A percentile compares a stretch with the other conserved stretches of the same genome.
These are phyloP conservation scores for Aspergillus costaricaensis DNA, from an alignment of 2,329 filamentous ascomycete species.

Conservation along the genomic window DNA sequence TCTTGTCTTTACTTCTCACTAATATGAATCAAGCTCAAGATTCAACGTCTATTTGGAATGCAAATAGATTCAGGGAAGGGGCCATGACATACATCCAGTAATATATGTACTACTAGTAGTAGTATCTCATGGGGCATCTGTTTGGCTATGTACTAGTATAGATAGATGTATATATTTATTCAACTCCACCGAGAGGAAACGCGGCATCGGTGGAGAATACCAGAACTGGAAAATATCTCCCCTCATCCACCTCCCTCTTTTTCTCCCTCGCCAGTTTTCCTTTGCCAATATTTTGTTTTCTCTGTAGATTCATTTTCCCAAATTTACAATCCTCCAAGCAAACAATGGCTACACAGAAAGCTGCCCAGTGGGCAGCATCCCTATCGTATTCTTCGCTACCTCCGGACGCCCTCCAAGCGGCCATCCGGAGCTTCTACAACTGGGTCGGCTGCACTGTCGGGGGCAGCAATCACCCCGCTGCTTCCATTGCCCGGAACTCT, in stretches of 20 bases:
- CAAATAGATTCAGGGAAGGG: too few species aligned
- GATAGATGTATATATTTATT: not conserved
- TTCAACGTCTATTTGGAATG: too few species aligned
- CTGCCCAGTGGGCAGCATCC: conserved; percentile 49
- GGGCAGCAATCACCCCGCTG: conserved; percentile 52
- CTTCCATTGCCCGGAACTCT: conserved; percentile 39
- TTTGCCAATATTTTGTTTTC: not conserved
- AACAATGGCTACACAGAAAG: conserved; percentile 1
- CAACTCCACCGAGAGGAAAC: not conserved
- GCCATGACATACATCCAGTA: too few species aligned
- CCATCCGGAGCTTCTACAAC: conserved; percentile 55
- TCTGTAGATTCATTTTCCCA: not conserved
- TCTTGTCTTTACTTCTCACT: too few species aligned
- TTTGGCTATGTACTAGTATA: not conserved
- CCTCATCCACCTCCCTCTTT: not conserved
- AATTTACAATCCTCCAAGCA: not conserved
- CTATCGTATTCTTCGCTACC: conserved; percentile 48
- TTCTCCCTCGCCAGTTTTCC: too few species aligned
- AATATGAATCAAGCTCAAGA: too few species aligned
- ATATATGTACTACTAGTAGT: not conserved
- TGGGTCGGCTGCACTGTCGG: conserved; percentile 57
- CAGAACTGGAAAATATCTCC: not conserved
- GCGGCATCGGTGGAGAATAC: not conserved
- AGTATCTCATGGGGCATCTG: not conserved
- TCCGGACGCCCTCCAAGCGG: conserved; percentile 44